Conservation (phyloP, 2,329 filamentous ascomycete species). For the Sporothrix mexicana region DNA sequence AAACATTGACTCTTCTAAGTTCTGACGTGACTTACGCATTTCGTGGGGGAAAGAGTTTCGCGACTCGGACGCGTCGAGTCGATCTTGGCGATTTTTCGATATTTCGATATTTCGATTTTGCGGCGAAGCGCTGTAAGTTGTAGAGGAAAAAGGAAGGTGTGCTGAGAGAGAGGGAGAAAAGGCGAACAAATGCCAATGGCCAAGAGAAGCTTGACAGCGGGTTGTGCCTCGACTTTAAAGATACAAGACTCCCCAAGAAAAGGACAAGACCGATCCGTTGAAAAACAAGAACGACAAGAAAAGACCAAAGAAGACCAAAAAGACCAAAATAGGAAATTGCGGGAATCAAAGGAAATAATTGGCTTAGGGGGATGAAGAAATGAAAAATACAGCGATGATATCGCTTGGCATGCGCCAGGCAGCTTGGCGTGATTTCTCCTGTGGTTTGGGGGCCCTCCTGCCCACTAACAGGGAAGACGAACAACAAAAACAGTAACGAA, state of each 20-base stretch:
- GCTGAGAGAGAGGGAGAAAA: not conserved
- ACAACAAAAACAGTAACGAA: slow-evolving; percentile 5
- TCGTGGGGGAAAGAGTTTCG: slow-evolving; percentile 6
- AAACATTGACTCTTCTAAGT: no score
- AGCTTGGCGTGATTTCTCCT: not conserved
- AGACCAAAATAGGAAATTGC: not conserved
- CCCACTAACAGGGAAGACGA: not conserved
- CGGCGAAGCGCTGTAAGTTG: not conserved
- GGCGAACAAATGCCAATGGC: not conserved
- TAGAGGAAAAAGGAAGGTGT: not conserved
- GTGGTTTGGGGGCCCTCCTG: no score
- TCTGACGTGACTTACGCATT: slow-evolving; percentile 26
- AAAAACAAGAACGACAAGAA: not conserved
- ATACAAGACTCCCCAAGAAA: slow-evolving; percentile 16
- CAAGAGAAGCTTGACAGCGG: slow-evolving; percentile 30
- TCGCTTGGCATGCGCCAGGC: slow-evolving; percentile 21
- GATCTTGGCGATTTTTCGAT: slow-evolving; percentile 19
- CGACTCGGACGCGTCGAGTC: slow-evolving; percentile 28
- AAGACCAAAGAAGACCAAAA: not conserved
- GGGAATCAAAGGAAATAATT: not conserved
- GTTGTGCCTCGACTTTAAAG: slow-evolving; percentile 24
- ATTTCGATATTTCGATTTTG: not conserved
- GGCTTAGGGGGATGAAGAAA: not conserved
- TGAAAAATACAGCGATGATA: not conserved
- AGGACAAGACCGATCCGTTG: slow-evolving; percentile 9